phyloP scores from a whole-genome alignment of 2,329 filamentous ascomycete genomes.

The Xenoacremonium recifei region DNA sequence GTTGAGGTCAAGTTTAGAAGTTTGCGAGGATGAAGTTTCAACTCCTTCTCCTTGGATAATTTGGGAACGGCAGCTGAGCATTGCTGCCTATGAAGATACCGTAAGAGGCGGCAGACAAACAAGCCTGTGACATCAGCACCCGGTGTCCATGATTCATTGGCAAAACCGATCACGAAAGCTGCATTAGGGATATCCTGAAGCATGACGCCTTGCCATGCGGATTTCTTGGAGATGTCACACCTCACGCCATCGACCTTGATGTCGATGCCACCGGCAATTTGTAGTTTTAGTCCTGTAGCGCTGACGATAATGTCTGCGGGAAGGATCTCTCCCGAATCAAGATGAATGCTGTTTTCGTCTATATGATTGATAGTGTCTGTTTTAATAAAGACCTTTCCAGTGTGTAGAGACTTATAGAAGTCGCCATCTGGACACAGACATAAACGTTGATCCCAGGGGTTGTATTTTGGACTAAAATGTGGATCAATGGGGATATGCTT shows the following conservation, averaged over 20 bases:
- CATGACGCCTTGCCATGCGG: conserved; percentile 61
- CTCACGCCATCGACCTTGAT: conserved; percentile 50
- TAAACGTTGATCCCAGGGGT: conserved; percentile 67
- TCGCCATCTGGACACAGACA: conserved; percentile 54
- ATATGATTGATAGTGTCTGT: conserved; percentile 47
- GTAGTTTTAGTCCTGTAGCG: conserved; percentile 60
- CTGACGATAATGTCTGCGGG: conserved; percentile 63
- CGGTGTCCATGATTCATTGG: conserved; percentile 60
- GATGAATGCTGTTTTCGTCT: conserved; percentile 41
- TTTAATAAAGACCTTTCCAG: conserved; percentile 38
- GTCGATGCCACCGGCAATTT: conserved; percentile 51
- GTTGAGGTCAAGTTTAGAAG: too few species aligned
- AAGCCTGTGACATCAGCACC: conserved; percentile 54
- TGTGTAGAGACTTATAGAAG: conserved; percentile 41
- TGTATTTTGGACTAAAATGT: conserved; percentile 54
- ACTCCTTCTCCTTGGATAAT: too few species aligned
- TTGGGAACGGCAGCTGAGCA: too few species aligned
- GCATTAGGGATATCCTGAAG: conserved; percentile 62
- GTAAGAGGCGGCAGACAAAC: conserved; percentile 49
- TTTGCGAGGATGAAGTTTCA: too few species aligned
- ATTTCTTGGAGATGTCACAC: conserved; percentile 43
- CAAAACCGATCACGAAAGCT: conserved; percentile 58
- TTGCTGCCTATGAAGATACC: conserved; percentile 50
- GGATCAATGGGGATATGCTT: conserved; percentile 45
- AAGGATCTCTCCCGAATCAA: conserved; percentile 43